These are phyloP conservation scores for Candida awuae DNA, from an alignment of 805 yeast genomes.

Conservation along the genomic window DNA sequence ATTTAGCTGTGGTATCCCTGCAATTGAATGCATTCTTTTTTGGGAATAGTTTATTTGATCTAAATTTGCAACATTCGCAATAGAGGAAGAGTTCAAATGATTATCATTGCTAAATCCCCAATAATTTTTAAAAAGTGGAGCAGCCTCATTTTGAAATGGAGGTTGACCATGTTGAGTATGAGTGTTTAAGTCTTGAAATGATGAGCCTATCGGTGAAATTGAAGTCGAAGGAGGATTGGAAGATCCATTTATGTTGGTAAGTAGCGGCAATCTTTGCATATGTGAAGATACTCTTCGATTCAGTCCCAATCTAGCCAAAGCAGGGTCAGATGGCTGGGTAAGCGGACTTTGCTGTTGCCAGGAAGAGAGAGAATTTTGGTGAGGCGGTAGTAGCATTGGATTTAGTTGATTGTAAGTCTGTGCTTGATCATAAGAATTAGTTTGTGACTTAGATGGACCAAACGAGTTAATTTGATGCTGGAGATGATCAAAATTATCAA, in stretches of 20 bases:
- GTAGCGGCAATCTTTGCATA: constrained; percentile 2
- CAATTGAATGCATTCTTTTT: constrained; percentile 6
- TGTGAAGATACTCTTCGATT: constrained; percentile 4
- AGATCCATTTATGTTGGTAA: not conserved
- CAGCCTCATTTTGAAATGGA: not conserved
- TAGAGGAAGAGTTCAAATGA: not conserved
- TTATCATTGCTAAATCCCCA: constrained; percentile 5
- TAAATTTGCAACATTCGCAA: not conserved
- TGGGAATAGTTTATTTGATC: not conserved
- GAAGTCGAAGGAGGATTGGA: constrained; percentile 1
- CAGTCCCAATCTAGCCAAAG: constrained; percentile 8
- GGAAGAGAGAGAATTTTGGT: not conserved
- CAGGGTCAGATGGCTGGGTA: constrained; percentile 6
- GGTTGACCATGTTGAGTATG: not conserved
- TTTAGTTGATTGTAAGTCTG: not conserved
- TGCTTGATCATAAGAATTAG: no score
- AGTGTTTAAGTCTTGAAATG: not conserved
- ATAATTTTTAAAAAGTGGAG: constrained; percentile 6
- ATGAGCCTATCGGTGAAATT: not conserved
- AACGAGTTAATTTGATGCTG: constrained; percentile 1
- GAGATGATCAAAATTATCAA: constrained; percentile 4
- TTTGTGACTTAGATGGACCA: no score
- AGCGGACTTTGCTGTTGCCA: not conserved
- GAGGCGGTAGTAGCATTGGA: not conserved
- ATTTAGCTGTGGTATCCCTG: constrained; percentile 3